These are phyloP conservation scores for Beauveria caledonica DNA, from an alignment of 2,329 filamentous ascomycete species.

Conservation along the genomic window DNA sequence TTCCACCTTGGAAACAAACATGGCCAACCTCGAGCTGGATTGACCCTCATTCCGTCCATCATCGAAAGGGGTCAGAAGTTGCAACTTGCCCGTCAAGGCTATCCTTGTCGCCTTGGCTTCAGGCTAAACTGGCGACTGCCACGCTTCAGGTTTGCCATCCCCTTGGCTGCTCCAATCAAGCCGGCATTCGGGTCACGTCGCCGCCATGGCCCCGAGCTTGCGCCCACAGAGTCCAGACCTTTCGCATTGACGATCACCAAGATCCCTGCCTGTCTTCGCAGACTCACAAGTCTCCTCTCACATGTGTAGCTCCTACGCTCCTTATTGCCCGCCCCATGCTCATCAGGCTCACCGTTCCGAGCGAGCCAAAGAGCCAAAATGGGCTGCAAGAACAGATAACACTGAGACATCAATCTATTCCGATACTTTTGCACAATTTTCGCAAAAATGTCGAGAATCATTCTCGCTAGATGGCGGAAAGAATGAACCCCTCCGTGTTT, in stretches of 20 bases:
- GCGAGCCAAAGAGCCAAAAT: background rate
- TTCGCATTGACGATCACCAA: slow-evolving; percentile 6
- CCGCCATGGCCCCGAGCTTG: background rate
- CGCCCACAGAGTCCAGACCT: slow-evolving; percentile 2
- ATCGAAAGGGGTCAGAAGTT: background rate
- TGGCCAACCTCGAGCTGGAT: background rate
- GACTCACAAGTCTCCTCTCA: background rate
- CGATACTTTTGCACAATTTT: background rate
- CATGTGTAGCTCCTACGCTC: background rate
- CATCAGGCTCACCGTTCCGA: background rate
- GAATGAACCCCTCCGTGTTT: slow-evolving; percentile 9
- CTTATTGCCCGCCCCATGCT: background rate
- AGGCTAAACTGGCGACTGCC: background rate
- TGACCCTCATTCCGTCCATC: background rate
- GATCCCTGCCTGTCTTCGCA: background rate
- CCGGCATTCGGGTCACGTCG: background rate
- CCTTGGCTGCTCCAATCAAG: background rate
- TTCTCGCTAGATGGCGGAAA: background rate
- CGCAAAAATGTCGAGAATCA: background rate
- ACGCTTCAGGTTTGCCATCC: slow-evolving; percentile 3
- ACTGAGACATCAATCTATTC: background rate
- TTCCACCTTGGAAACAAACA: no score
- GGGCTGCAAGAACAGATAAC: background rate
- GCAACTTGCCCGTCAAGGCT: background rate
- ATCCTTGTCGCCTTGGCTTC: background rate